Evolutionary conservation across 305 asterid genomes (phyloP).

Genomic region (Fraxinus ornus): DNA sequence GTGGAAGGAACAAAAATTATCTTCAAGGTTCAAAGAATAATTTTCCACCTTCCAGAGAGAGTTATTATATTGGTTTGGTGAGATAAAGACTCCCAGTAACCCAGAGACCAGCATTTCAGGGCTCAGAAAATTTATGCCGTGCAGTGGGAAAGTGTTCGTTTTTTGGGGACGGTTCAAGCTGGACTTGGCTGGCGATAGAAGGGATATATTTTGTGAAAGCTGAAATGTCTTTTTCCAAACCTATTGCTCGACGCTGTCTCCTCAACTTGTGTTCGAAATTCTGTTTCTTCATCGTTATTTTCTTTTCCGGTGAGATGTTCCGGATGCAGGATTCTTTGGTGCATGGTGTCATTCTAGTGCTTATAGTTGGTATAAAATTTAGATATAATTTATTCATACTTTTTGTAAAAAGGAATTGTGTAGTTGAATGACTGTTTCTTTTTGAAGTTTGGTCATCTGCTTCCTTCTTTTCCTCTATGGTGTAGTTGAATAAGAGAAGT

Average conservation of each 20-base stretch:
- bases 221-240: background rate
- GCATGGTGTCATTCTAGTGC: constrained; percentile 8
- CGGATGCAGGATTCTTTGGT: background rate
- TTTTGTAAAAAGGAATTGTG: constrained; percentile 6
- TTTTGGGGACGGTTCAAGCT: background rate
- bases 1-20: constrained; percentile 16
- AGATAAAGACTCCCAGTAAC: background rate
- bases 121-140: background rate
- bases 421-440: background rate
- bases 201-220: background rate
- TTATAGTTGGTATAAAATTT: constrained; percentile 17
- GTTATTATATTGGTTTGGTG: background rate
- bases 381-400: constrained; percentile 31
- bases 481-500: background rate
- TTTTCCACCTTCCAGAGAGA: constrained; percentile 6
- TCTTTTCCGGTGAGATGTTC: background rate
- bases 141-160: background rate
- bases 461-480: background rate
- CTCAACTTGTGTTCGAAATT: background rate
- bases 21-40: constrained; percentile 6
- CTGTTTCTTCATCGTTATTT: background rate
- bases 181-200: background rate
- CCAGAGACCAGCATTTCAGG: constrained; percentile 12
- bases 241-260: background rate
- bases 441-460: background rate